A percentile compares a stretch with the other conserved stretches of the same genome.
Evolutionary conservation across 768 basidiomycete species (phyloP).

Genomic region (Panellus pusillus): DNA sequence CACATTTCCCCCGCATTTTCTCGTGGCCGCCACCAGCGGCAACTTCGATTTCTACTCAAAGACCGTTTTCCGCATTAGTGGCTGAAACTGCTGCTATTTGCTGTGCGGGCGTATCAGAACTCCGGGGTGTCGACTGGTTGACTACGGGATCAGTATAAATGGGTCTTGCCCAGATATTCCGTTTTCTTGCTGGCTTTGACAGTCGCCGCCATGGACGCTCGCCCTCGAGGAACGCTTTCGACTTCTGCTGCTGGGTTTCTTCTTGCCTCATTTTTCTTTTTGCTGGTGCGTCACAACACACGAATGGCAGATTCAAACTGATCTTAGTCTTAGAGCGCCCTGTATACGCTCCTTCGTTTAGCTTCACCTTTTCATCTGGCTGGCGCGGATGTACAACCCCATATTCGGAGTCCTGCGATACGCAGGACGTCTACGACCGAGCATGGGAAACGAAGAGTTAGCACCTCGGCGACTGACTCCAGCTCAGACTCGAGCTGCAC

Average conservation of each 20-base stretch:
- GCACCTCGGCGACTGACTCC: conserved; percentile 6
- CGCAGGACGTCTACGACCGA: not conserved
- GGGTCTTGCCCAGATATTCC: not conserved
- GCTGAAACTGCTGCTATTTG: no score
- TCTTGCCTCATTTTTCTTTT: conserved; percentile 19
- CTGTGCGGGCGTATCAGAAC: no score
- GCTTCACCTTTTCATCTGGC: conserved; percentile 3
- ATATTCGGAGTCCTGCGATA: not conserved
- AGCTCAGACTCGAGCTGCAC: conserved; percentile 5
- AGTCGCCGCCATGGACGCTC: conserved; percentile 22
- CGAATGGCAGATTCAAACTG: no score
- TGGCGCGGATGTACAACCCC: conserved; percentile 9
- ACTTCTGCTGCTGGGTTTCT: conserved; percentile 12
- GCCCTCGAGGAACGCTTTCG: conserved; percentile 14
- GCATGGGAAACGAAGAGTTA: not conserved
- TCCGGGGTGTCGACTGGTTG: no score
- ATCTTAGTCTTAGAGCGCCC: conserved; percentile 13
- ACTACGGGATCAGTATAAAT: not conserved
- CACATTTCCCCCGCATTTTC: no score
- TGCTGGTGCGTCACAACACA: conserved; percentile 14
- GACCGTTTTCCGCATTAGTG: no score
- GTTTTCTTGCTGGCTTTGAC: conserved; percentile 18
- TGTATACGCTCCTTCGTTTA: conserved; percentile 17
- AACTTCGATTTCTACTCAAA: no score
- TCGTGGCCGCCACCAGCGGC: no score